Percentiles rank a stretch among this genome's conserved stretches.
phyloP scores from a whole-genome alignment of 345 rosid species.

The Aquilaria malaccensis region DNA sequence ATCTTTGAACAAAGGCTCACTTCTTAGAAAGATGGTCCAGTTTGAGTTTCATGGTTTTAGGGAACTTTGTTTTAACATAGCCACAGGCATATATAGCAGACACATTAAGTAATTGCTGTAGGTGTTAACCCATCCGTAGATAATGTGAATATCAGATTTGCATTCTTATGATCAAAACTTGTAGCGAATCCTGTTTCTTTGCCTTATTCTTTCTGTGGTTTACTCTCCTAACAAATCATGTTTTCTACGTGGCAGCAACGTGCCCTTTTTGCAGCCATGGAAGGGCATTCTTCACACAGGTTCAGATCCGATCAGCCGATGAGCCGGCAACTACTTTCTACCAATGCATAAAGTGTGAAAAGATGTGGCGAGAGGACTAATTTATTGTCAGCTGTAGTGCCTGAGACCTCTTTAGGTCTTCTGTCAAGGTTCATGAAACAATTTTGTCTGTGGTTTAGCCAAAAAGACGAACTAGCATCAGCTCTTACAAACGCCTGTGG shows the following conservation, averaged over 20 bases:
- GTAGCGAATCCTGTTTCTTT: not conserved
- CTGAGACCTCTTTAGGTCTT: too few species aligned
- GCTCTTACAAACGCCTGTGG: not conserved
- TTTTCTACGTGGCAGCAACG: constrained; percentile 29
- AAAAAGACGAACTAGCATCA: not conserved
- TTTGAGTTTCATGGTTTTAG: too few species aligned
- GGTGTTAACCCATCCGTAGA: too few species aligned
- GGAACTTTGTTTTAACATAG: too few species aligned
- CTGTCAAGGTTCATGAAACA: too few species aligned
- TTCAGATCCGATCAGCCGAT: constrained; percentile 65
- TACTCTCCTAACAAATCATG: not conserved
- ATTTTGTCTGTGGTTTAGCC: too few species aligned
- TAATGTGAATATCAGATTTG: not conserved
- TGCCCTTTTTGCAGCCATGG: constrained; percentile 54
- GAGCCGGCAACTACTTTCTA: constrained; percentile 61
- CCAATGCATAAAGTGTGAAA: constrained; percentile 42
- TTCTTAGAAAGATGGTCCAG: too few species aligned
- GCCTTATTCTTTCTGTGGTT: not conserved
- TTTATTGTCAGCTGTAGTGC: not conserved
- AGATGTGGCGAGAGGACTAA: constrained; percentile 17
- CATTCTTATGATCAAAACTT: not conserved
- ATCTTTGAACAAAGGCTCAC: too few species aligned
- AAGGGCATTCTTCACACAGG: constrained; percentile 43
- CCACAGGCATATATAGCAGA: too few species aligned
- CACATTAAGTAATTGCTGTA: too few species aligned